These are phyloP conservation scores for Nadsonia commutata DNA, from an alignment of 1,139 yeast genomes.

Conservation along the genomic window DNA sequence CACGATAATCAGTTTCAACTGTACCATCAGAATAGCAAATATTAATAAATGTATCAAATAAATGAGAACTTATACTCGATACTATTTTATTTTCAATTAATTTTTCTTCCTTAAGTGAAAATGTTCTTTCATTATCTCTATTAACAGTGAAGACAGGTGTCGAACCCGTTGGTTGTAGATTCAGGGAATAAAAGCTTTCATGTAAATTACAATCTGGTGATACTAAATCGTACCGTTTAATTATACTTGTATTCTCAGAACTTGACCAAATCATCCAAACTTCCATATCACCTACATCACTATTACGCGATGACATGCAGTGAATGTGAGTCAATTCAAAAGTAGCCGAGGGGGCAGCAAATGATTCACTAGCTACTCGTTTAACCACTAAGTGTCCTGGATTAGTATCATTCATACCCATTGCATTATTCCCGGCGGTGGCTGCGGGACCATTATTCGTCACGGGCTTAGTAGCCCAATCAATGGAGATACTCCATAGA, in stretches of 20 bases:
- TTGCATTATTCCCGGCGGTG: too few relatives aligned
- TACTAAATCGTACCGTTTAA: neutral
- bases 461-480: slow-evolving; percentile 3
- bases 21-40: neutral
- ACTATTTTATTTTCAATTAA: neutral
- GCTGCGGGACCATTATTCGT: neutral
- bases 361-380: neutral
- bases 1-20: neutral
- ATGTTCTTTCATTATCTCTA: slow-evolving; percentile 3
- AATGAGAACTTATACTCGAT: neutral
- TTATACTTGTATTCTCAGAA: neutral
- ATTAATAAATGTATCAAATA: neutral
- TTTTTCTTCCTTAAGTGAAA: neutral
- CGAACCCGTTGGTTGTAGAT: neutral
- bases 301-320: neutral
- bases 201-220: neutral
- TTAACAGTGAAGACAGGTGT: neutral
- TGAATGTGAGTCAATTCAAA: neutral
- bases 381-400: neutral
- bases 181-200: neutral
- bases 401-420: neutral
- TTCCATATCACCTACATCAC: neutral
- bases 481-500: slow-evolving; percentile 8
- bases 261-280: neutral
- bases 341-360: neutral